Conservation (phyloP, 371 early-diverging fungal species). For the Agmasoma carcini region DNA sequence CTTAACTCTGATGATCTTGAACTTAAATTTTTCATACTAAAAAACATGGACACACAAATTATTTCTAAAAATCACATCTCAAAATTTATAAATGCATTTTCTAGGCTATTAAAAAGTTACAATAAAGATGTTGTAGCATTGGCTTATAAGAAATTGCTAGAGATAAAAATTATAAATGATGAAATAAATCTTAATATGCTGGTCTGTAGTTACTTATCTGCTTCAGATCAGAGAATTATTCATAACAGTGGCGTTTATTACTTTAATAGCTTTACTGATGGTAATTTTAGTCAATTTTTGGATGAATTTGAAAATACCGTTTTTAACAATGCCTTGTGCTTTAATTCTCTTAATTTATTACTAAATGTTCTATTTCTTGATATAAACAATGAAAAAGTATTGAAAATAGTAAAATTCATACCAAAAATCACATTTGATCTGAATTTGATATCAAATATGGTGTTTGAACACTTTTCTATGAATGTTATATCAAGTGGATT, state of each 20-base stretch:
- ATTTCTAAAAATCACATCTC: neutral
- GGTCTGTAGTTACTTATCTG: too few species aligned
- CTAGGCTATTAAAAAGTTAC: neutral
- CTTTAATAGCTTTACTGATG: too few species aligned
- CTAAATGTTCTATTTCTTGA: slow-evolving; percentile 9
- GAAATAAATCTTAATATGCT: slow-evolving; percentile 2
- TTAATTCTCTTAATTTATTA: slow-evolving; percentile 17
- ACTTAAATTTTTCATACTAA: neutral
- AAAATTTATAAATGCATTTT: neutral
- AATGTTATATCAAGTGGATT: slow-evolving; percentile 22
- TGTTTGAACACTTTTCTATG: slow-evolving; percentile 3
- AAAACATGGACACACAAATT: neutral
- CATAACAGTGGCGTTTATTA: too few species aligned
- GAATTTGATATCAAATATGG: neutral
- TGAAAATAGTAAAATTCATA: slow-evolving; percentile 4
- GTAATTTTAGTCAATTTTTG: too few species aligned
- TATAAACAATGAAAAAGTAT: slow-evolving; percentile 17
- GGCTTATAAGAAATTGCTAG: neutral
- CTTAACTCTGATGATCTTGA: neutral
- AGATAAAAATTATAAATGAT: neutral
- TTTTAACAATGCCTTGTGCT: slow-evolving; percentile 27
- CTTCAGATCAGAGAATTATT: too few species aligned
- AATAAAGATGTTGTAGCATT: neutral
- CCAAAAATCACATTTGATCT: neutral
- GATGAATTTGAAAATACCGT: neutral